Conservation (phyloP, 1,284 basidiomycete species). For the Fomes fomentarius region DNA sequence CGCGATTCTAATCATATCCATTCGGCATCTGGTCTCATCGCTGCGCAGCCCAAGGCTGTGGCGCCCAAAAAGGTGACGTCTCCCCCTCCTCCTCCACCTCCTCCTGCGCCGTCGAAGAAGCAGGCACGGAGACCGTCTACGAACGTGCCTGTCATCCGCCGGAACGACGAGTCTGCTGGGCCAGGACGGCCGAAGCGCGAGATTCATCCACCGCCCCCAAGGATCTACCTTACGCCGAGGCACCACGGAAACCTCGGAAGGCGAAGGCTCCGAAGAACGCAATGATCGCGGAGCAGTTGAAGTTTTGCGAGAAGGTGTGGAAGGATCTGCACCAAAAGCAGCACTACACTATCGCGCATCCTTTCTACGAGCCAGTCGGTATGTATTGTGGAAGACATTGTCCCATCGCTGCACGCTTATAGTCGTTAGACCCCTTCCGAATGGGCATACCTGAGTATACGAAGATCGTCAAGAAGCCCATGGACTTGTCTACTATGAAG, state of each 20-base stretch:
- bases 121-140: slow-evolving; percentile 68
- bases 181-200: slow-evolving; percentile 92
- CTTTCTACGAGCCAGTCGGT: slow-evolving; percentile 95
- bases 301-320: slow-evolving; percentile 80
- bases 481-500: slow-evolving; percentile 91
- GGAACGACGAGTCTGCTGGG: slow-evolving; percentile 60
- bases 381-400: slow-evolving; percentile 37
- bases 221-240: slow-evolving; percentile 85
- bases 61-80: slow-evolving; percentile 54
- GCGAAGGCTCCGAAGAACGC: slow-evolving; percentile 66
- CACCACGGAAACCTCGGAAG: slow-evolving; percentile 70
- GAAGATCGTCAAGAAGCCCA: slow-evolving; percentile 90
- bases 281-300: slow-evolving; percentile 83
- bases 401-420: neutral
- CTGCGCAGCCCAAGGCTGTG: slow-evolving; percentile 49
- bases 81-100: slow-evolving; percentile 44
- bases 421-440: slow-evolving; percentile 64
- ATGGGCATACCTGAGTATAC: slow-evolving; percentile 87
- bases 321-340: slow-evolving; percentile 83
- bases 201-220: slow-evolving; percentile 95
- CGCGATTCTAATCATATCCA: slow-evolving; percentile 10
- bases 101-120: slow-evolving; percentile 50
- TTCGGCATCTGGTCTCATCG: slow-evolving; percentile 25
- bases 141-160: slow-evolving; percentile 78
- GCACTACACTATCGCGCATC: slow-evolving; percentile 73